Base-by-base conservation (phyloP, 2,329 filamentous ascomycete species). In the Aspergillus piperis region DNA sequence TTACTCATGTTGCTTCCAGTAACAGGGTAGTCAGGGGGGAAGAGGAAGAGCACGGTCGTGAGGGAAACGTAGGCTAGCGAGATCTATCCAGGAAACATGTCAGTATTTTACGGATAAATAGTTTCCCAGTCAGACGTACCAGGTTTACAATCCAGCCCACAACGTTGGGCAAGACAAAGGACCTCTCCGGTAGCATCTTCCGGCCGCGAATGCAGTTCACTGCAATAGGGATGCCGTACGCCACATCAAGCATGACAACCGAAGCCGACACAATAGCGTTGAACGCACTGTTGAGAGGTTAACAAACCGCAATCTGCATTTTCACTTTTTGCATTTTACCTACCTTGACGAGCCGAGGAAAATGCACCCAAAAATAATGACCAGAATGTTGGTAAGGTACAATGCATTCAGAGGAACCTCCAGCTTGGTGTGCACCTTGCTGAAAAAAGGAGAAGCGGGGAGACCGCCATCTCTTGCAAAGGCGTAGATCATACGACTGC, bases 11-110 rank as follows among this genome's bases (percentile, higher is more conserved):
- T 91, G 66, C 77, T 84, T 0, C 82, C 80, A 0, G 85, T 86
- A 2, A 88, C 87, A 0, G 88, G 88, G 3, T 87, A 70, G 7
- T 82, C 82, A 0, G 90, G 89, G 3, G 90, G 90, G 75, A 92
- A 91, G 19, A 91, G 81, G 75, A 92, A 92, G 0, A 92, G 80
- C 0, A 91, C 85, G 0, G 88, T 91, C 0, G 89, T 92, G n/a
- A 92, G 72, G 11, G 86, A 76, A 1, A 88, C 84, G 75, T 89
- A 92, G 0, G 78, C 78, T 50, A 92, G 80, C 5, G 74, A 70
- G 44, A 76, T 64, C 89, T 88, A 38, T 41, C 36, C 27, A 27
- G 84, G 15, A n/a, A 30, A 21, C 6, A 13, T 51, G 11, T 60
- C 2, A 15, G 32, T 21, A 3, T 25, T 5, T 11, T n/a, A 15